Base-by-base conservation (phyloP, 768 basidiomycete species). In the Rhizopogon sp. region DNA sequence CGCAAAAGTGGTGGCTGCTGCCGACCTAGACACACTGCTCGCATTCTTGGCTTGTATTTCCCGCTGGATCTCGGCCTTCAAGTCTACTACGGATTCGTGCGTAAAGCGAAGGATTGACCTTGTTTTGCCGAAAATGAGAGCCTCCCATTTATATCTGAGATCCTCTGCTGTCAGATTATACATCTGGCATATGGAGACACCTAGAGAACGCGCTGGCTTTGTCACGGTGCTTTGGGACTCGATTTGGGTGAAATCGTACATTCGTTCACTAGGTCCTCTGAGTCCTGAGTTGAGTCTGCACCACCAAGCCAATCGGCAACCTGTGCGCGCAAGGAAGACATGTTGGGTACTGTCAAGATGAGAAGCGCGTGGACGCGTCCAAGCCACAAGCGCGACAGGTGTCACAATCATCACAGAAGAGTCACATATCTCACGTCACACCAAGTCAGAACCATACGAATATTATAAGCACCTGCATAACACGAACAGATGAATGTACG, bases 131-230 rank as follows among this genome's bases (percentile, higher is more conserved):
- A 65, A 74, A 13, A 58, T 61, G 33, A 65, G 72, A 53, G 86
- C 86, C 64, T 91, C 85, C 76, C 85, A 83, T 66, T 89, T 90
- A 69, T 74, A 90, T 40, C 75, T 76, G 17, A 91, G 74, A 46
- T 72, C 65, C 22, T 81, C 75, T 20, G 83, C 75, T 31, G 71
- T 59, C 39, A 85, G 37, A 55, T 79, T 78, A 70, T 83, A 87
- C 60, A 79, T 79, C 64, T 78, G 74, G 65, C 89, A 91, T 56
- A 90, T 74, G 25, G 76, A 74, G 33, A 78, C 75, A 59, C 87
- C 88, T 90, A 62, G 11, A 6, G 25, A 55, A 62, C 55, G 50
- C 54, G 63, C 39, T 47, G 11, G 22, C 49, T 29, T 13, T 33
- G 39, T 16, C 14, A 33, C 9, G 31, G 8, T 37, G 35, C n/a